A percentile compares a stretch with the other conserved stretches of the same genome.
Conservation (phyloP, 495 filamentous ascomycete species). For the Acidomyces sp. region DNA sequence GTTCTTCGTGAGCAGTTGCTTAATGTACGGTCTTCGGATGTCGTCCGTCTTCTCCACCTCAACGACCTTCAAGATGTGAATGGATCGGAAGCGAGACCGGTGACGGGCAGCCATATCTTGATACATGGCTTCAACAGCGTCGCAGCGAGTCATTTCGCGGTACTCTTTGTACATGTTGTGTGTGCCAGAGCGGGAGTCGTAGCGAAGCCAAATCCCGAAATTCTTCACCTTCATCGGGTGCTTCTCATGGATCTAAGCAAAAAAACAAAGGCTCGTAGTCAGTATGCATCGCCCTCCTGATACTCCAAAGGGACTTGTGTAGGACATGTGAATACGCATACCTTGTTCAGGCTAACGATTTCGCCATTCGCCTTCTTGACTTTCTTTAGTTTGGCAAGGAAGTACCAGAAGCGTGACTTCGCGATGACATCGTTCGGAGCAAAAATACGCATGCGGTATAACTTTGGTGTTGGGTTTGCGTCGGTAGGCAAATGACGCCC, state of each 20-base stretch:
- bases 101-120: conserved; percentile 99
- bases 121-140: conserved; percentile 93
- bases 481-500: conserved; percentile 97
- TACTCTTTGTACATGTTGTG: conserved; percentile 99
- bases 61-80: conserved; percentile 96
- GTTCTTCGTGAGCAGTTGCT: conserved; percentile 86
- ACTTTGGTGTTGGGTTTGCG: conserved; percentile 84
- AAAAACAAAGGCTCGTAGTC: background rate
- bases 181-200: conserved; percentile 97
- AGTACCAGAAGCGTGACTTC: conserved; percentile 99
- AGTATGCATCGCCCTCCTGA: background rate
- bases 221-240: conserved; percentile 98
- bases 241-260: conserved; percentile 86
- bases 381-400: conserved; percentile 94
- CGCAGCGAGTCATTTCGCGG: conserved; percentile 89
- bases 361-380: conserved; percentile 99
- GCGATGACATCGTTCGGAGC: conserved; percentile 93
- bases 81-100: conserved; percentile 90
- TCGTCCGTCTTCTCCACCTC: conserved; percentile 86
- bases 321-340: no score
- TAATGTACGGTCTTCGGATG: conserved; percentile 96
- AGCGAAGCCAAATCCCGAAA: conserved; percentile 99
- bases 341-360: conserved; percentile 92
- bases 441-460: conserved; percentile 99
- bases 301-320: no score